phyloP scores from a whole-genome alignment of 306 rosid species.

The Begonia masoniana region DNA sequence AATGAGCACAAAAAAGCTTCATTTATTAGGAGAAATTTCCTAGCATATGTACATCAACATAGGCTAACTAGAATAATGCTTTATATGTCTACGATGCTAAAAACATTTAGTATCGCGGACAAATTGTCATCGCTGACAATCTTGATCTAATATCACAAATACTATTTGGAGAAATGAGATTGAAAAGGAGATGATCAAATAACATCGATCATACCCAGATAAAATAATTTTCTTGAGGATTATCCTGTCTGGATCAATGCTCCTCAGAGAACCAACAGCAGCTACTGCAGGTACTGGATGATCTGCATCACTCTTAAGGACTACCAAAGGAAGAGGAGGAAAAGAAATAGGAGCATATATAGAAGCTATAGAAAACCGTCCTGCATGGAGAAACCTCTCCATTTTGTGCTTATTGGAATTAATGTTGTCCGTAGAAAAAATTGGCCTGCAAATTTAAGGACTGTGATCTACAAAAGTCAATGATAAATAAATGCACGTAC shows the following conservation, averaged over 20 bases:
- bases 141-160: too few species aligned
- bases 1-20: too few species aligned
- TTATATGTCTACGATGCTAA: too few species aligned
- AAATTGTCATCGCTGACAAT: too few species aligned
- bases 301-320: constrained; percentile 40
- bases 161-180: too few species aligned
- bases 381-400: constrained; percentile 98
- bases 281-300: constrained; percentile 41
- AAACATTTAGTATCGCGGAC: too few species aligned
- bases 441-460: constrained; percentile 44
- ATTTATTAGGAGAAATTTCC: too few species aligned
- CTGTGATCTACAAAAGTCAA: neutral
- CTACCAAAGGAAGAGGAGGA: constrained; percentile 73
- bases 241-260: constrained; percentile 74
- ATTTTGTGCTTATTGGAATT: constrained; percentile 85
- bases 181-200: neutral
- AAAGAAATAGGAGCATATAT: constrained; percentile 83
- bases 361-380: constrained; percentile 77
- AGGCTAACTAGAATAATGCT: too few species aligned
- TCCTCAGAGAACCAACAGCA: constrained; percentile 76
- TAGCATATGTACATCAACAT: too few species aligned
- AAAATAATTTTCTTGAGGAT: constrained; percentile 77
- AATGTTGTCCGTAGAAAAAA: constrained; percentile 67
- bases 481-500: neutral
- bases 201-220: constrained; percentile 54